Conservation (phyloP, 2,329 filamentous ascomycete genomes). For the Rutstroemia sp. region DNA sequence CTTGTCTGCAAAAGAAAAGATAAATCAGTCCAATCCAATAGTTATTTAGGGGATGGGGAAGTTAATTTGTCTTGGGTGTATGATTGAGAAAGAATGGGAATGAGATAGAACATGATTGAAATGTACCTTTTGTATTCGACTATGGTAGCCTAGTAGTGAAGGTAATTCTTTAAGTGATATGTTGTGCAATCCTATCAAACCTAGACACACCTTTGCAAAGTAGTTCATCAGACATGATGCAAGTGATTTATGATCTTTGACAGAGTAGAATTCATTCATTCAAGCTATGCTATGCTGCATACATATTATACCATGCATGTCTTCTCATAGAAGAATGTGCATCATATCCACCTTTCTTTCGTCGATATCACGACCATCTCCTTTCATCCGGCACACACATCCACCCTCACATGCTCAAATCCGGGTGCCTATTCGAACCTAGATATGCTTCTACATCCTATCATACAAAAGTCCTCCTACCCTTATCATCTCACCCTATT, state of each 20-base stretch:
- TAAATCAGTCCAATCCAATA: too few species aligned
- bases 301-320: background rate
- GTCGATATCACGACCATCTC: background rate
- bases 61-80: conserved; percentile 5
- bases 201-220: too few species aligned
- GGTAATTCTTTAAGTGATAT: too few species aligned
- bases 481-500: background rate
- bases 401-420: too few species aligned
- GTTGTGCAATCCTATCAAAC: too few species aligned
- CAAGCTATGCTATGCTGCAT: background rate
- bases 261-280: background rate
- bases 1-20: background rate
- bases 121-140: background rate
- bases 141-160: background rate
- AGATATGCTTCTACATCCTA: background rate
- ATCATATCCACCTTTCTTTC: background rate
- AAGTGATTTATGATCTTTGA: too few species aligned
- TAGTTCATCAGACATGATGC: too few species aligned
- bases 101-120: background rate
- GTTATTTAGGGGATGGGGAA: background rate
- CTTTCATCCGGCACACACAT: too few species aligned
- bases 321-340: background rate
- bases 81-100: background rate
- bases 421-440: too few species aligned
- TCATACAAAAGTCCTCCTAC: background rate